These are phyloP conservation scores for Debaryomyces nepalensis DNA, from an alignment of 1,139 yeast genomes.

Conservation along the genomic window DNA sequence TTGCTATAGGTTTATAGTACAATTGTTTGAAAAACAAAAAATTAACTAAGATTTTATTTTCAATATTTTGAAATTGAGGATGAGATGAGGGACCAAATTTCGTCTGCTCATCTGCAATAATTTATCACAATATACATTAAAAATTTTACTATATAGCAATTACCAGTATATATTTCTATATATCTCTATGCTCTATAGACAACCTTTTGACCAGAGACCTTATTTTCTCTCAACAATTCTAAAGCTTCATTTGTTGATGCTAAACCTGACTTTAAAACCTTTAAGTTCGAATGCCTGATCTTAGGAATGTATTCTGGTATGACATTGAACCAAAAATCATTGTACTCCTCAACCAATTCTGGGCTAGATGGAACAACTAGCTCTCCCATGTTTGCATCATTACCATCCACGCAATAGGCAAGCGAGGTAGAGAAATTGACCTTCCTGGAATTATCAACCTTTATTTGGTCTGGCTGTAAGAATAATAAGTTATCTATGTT, in stretches of 20 bases:
- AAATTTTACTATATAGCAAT: too few relatives aligned
- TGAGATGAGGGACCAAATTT: conserved; percentile 11
- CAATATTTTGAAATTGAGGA: conserved; percentile 1
- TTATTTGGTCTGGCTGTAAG: conserved; percentile 22
- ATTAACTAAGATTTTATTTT: conserved; percentile 7
- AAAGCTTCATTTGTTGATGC: conserved; percentile 34
- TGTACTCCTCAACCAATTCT: conserved; percentile 23
- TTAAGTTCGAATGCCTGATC: conserved; percentile 28
- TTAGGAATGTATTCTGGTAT: conserved; percentile 25
- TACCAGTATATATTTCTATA: neutral
- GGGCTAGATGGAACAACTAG: conserved; percentile 22
- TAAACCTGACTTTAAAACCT: conserved; percentile 32
- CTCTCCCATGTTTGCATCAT: conserved; percentile 25
- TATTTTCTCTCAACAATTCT: conserved; percentile 28
- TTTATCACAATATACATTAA: neutral
- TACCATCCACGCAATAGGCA: conserved; percentile 43
- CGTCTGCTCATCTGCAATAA: neutral
- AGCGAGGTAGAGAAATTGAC: conserved; percentile 35
- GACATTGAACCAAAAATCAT: conserved; percentile 28
- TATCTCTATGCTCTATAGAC: conserved; percentile 23
- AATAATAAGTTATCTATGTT: conserved; percentile 38
- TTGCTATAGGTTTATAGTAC: neutral
- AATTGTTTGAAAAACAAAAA: conserved; percentile 6
- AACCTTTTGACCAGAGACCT: conserved; percentile 34
- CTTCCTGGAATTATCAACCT: conserved; percentile 22